Percentiles rank a stretch among this genome's conserved stretches.
Conservation (phyloP, 106 monocot species). For the Cymbidium sinense region DNA sequence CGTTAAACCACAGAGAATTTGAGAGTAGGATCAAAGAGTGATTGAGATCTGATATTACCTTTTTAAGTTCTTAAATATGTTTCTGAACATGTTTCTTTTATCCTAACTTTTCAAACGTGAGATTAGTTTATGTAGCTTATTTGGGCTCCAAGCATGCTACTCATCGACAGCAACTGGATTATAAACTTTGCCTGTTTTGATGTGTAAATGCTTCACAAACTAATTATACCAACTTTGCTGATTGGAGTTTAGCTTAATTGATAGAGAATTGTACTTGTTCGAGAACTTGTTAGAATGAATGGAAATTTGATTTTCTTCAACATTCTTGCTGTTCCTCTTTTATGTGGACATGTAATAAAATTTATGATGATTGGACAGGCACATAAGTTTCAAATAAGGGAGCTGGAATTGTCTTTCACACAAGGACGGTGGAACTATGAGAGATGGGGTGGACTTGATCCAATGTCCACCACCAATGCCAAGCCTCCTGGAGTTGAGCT, state of each 20-base stretch:
- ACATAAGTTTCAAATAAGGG: conserved; percentile 60
- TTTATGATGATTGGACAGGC: conserved; percentile 46
- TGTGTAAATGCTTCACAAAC: not conserved
- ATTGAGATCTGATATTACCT: not conserved
- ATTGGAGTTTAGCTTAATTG: not conserved
- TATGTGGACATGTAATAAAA: not conserved
- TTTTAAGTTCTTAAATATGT: not conserved
- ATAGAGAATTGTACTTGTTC: not conserved
- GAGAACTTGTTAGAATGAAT: not conserved
- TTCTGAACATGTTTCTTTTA: not conserved
- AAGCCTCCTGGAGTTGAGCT: conserved; percentile 98
- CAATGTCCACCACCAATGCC: conserved; percentile 60
- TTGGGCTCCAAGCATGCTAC: not conserved
- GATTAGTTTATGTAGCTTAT: not conserved
- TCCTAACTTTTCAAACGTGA: not conserved
- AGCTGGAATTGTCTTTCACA: conserved; percentile 86
- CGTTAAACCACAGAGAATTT: not conserved
- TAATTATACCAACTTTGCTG: not conserved
- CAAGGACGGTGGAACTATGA: conserved; percentile 97
- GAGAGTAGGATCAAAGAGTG: not conserved
- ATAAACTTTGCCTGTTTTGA: not conserved
- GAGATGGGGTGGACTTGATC: conserved; percentile 82
- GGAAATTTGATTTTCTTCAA: not conserved
- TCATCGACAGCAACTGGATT: not conserved
- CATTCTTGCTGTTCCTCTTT: not conserved